A percentile compares a stretch with the other conserved stretches of the same genome.
Conservation (phyloP, 371 early-diverging fungal genomes). For the Apophysomyces variabilis region DNA sequence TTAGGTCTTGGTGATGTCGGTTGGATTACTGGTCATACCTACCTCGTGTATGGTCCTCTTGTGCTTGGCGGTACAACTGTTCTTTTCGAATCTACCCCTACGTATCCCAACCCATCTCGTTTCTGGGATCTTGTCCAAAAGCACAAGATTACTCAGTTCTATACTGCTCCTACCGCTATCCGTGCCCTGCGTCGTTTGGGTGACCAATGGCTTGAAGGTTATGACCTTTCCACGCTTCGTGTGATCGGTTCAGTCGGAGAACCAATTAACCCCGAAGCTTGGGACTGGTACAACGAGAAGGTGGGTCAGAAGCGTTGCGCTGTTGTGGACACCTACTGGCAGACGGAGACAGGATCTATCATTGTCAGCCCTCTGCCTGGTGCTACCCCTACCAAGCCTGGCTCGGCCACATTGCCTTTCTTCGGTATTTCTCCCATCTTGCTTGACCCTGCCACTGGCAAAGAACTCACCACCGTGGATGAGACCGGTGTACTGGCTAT, state of each 20-base stretch:
- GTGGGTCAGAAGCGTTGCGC: slow-evolving; percentile 88
- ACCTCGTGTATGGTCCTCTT: slow-evolving; percentile 96
- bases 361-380: slow-evolving; percentile 92
- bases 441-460: slow-evolving; percentile 83
- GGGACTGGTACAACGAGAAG: slow-evolving; percentile 94
- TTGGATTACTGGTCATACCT: slow-evolving; percentile 88
- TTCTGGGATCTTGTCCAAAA: slow-evolving; percentile 88
- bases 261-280: slow-evolving; percentile 98
- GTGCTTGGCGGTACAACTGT: slow-evolving; percentile 90
- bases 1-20: slow-evolving; percentile 67
- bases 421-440: slow-evolving; percentile 93
- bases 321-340: slow-evolving; percentile 98
- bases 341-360: slow-evolving; percentile 97
- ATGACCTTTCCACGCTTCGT: slow-evolving; percentile 80
- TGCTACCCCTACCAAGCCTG: slow-evolving; percentile 89
- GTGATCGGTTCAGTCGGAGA: slow-evolving; percentile 98
- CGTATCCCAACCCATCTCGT: slow-evolving; percentile 82
- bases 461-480: slow-evolving; percentile 69
- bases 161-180: slow-evolving; percentile 99
- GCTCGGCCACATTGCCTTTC: slow-evolving; percentile 96
- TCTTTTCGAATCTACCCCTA: slow-evolving; percentile 91
- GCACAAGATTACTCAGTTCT: slow-evolving; percentile 95
- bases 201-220: slow-evolving; percentile 76
- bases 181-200: slow-evolving; percentile 90
- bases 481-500: slow-evolving; percentile 92